phyloP scores from a whole-genome alignment of 2,329 filamentous ascomycete genomes.

The Fusarium albosuccineum region DNA sequence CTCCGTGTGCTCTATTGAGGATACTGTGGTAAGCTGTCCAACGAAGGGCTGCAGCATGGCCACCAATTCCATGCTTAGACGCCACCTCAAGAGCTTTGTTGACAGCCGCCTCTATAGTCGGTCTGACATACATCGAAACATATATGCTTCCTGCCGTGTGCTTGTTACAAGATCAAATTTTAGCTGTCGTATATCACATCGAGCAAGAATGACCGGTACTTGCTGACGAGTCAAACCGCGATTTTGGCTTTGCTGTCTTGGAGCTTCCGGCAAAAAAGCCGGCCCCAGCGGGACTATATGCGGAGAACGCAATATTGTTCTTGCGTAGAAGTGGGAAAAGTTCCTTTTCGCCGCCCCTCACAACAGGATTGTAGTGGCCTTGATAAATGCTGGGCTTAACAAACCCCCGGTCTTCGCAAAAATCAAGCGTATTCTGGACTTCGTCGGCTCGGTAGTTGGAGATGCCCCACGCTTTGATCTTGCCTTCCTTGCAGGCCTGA shows the following conservation, averaged over 20 bases:
- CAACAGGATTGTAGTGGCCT: slow-evolving; percentile 61
- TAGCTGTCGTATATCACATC: too few relatives aligned
- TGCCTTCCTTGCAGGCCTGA: slow-evolving; percentile 55
- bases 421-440: slow-evolving; percentile 57
- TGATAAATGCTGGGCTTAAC: slow-evolving; percentile 61
- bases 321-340: slow-evolving; percentile 58
- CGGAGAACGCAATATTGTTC: slow-evolving; percentile 58
- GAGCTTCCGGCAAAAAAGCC: slow-evolving; percentile 46
- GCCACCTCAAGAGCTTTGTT: slow-evolving; percentile 45
- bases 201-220: neutral
- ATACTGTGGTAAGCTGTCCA: slow-evolving; percentile 56
- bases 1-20: slow-evolving; percentile 49
- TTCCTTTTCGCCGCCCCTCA: slow-evolving; percentile 56
- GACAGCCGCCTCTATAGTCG: slow-evolving; percentile 45
- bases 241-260: slow-evolving; percentile 31
- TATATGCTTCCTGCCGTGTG: slow-evolving; percentile 43
- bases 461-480: slow-evolving; percentile 60
- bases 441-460: slow-evolving; percentile 61
- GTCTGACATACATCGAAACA: slow-evolving; percentile 43
- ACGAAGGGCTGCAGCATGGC: slow-evolving; percentile 56
- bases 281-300: slow-evolving; percentile 51
- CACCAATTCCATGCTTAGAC: slow-evolving; percentile 51
- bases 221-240: slow-evolving; percentile 46
- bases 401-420: slow-evolving; percentile 58
- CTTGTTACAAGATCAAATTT: neutral